Conservation (phyloP, 169 alveolate species). For the Babesia divergens region DNA sequence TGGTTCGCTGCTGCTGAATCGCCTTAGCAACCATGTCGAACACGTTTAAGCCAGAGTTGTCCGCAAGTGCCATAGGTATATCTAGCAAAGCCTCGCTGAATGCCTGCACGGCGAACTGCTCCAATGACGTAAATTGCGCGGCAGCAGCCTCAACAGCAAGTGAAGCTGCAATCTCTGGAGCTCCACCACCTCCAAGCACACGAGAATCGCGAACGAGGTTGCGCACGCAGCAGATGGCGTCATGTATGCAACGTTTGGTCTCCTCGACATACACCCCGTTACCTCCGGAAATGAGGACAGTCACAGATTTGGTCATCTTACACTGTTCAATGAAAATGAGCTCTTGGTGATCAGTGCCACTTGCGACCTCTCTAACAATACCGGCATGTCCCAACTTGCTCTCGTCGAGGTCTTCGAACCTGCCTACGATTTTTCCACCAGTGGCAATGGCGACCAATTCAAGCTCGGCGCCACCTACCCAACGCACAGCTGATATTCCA, state of each 20-base stretch:
- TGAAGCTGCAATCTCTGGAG: slow-evolving; percentile 95
- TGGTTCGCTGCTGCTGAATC: slow-evolving; percentile 79
- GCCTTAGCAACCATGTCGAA: slow-evolving; percentile 90
- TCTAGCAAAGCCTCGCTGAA: slow-evolving; percentile 97
- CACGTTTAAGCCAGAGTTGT: slow-evolving; percentile 93
- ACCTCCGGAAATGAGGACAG: slow-evolving; percentile 95
- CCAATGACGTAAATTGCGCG: slow-evolving; percentile 88
- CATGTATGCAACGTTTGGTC: slow-evolving; percentile 97
- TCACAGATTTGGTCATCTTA: slow-evolving; percentile 91
- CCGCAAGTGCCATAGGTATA: slow-evolving; percentile 95
- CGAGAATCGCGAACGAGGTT: slow-evolving; percentile 81
- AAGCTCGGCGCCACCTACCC: slow-evolving; percentile 99
- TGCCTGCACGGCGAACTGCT: slow-evolving; percentile 97
- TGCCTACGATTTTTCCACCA: slow-evolving; percentile 96
- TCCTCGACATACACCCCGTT: slow-evolving; percentile 95
- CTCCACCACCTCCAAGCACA: slow-evolving; percentile 98
- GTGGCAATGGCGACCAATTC: slow-evolving; percentile 99
- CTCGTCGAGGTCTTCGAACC: slow-evolving; percentile 91
- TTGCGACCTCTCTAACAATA: slow-evolving; percentile 86
- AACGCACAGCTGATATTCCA: slow-evolving; percentile 94
- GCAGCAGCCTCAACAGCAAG: slow-evolving; percentile 89
- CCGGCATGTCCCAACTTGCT: slow-evolving; percentile 95
- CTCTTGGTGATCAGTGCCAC: slow-evolving; percentile 93
- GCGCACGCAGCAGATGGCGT: slow-evolving; percentile 97
- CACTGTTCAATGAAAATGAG: slow-evolving; percentile 94